A percentile compares a stretch with the other conserved stretches of the same genome.
Conservation (phyloP, 495 filamentous ascomycete genomes). For the Penicillium turbatum region DNA sequence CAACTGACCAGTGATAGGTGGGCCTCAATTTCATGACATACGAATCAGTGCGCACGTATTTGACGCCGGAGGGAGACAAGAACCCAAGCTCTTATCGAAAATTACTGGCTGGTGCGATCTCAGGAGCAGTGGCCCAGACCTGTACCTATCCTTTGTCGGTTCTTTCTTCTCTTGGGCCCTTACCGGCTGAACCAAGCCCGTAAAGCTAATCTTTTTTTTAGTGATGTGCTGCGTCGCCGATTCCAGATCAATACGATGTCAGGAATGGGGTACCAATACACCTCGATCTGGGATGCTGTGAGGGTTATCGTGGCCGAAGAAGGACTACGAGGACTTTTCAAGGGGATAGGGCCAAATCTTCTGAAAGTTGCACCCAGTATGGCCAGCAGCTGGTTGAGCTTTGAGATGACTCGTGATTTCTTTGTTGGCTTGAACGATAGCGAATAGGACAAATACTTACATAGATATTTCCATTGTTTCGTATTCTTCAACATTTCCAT, state of each 20-base stretch:
- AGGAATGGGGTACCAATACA: conserved; percentile 97
- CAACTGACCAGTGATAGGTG: conserved; percentile 50
- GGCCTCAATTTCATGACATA: conserved; percentile 98
- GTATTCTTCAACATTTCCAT: not conserved
- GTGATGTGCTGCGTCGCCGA: conserved; percentile 88
- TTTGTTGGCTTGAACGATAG: conserved; percentile 54
- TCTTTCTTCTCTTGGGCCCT: not conserved
- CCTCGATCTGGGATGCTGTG: conserved; percentile 77
- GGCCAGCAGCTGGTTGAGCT: conserved; percentile 97
- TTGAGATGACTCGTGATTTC: conserved; percentile 87
- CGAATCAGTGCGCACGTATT: conserved; percentile 74
- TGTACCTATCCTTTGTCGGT: conserved; percentile 97
- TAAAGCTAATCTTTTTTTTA: conserved; percentile 28
- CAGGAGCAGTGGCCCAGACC: conserved; percentile 93
- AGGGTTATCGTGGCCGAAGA: conserved; percentile 76
- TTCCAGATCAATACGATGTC: conserved; percentile 99
- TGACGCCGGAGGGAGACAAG: conserved; percentile 84
- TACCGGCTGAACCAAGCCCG: not conserved
- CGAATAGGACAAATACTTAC: conserved; percentile 23
- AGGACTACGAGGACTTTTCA: conserved; percentile 75
- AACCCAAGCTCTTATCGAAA: conserved; percentile 79
- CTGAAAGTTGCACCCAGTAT: conserved; percentile 98
- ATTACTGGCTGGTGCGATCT: conserved; percentile 81
- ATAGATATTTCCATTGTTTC: conserved; percentile 7
- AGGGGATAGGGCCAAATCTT: conserved; percentile 89